phyloP scores from a whole-genome alignment of 2,329 filamentous ascomycete species.

The Lasiodiplodia hormozganensis region DNA sequence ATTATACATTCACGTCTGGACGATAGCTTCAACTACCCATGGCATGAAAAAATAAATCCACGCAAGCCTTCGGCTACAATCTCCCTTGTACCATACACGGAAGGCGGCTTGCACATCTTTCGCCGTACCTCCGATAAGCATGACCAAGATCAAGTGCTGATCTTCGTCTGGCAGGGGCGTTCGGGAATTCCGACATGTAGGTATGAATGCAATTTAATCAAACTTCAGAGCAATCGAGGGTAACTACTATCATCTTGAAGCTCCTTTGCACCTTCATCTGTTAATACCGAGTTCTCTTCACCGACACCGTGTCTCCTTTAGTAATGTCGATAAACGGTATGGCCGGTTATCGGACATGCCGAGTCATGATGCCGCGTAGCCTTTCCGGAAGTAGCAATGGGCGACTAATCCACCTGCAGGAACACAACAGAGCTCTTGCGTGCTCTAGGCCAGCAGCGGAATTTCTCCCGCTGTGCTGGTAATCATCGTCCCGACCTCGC shows the following conservation, averaged over 20 bases:
- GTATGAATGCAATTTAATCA: background rate
- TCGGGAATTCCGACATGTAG: conserved; percentile 1
- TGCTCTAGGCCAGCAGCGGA: background rate
- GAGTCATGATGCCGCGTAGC: conserved; percentile 16
- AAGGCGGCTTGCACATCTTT: background rate
- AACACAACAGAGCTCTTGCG: background rate
- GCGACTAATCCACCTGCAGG: background rate
- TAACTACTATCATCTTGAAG: background rate
- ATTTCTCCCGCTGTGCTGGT: conserved; percentile 5
- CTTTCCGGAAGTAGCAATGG: background rate
- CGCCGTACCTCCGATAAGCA: background rate
- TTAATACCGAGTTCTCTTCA: background rate
- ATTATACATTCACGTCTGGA: too few species aligned
- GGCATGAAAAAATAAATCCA: too few species aligned
- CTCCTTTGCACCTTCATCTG: background rate
- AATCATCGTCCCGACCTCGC: conserved; percentile 16
- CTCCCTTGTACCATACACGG: background rate
- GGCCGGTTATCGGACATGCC: conserved; percentile 16
- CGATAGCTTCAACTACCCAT: too few species aligned
- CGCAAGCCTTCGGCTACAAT: too few species aligned
- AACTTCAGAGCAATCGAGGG: background rate
- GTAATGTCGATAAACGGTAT: background rate
- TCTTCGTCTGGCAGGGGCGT: background rate
- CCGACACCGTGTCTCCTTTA: background rate
- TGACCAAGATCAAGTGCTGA: conserved; percentile 20